Conservation (phyloP, 164 flowering plant species). For the Saururus chinensis region DNA sequence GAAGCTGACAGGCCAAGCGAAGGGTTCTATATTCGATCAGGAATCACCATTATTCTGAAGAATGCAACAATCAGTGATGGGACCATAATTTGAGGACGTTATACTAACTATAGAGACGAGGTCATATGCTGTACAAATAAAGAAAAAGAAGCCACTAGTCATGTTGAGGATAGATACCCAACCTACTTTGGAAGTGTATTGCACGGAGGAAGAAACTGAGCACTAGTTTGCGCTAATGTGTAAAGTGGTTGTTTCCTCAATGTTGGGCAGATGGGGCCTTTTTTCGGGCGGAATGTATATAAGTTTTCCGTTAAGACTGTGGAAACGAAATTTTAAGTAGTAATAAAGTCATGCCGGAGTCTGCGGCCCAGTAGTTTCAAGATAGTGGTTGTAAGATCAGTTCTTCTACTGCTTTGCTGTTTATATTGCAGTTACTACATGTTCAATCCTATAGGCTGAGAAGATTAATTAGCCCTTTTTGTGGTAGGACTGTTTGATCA, state of each 20-base stretch:
- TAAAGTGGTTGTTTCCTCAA: background rate
- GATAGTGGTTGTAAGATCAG: background rate
- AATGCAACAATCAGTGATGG: conserved; percentile 82
- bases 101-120: background rate
- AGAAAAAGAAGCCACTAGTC: background rate
- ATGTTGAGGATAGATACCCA: background rate
- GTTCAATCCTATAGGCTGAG: too few species aligned
- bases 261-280: background rate
- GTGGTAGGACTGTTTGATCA: too few species aligned
- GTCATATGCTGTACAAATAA: background rate
- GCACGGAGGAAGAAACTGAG: background rate
- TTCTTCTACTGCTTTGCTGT: background rate
- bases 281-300: background rate
- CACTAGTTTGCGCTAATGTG: background rate
- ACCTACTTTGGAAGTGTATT: background rate
- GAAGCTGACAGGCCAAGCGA: conserved; percentile 78
- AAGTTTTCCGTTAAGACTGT: background rate
- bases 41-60: conserved; percentile 67
- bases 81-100: conserved; percentile 26
- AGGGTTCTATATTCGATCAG: conserved; percentile 83
- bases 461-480: too few species aligned
- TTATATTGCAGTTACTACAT: too few species aligned
- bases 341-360: background rate
- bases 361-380: background rate
- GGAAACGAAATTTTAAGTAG: background rate